Evolutionary conservation across 106 monocot genomes (phyloP).

Genomic region (Dioscorea dumetorum): DNA sequence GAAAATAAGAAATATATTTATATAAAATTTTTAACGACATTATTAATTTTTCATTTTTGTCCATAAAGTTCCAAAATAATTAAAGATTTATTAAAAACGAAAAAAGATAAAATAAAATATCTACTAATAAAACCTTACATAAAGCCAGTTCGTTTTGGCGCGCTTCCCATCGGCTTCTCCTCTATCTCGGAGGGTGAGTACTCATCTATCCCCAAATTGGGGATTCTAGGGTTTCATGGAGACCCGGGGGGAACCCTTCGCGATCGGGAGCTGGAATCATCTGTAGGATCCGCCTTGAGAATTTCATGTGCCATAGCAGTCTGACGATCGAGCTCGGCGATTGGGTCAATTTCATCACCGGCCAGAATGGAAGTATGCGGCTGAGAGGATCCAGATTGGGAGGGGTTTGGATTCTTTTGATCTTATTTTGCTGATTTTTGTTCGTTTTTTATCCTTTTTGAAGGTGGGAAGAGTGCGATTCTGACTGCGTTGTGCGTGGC

Average conservation of each 20-base stretch:
- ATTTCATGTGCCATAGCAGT: conserved; percentile 94
- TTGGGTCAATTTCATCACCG: conserved; percentile 95
- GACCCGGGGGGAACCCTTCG: conserved; percentile 2
- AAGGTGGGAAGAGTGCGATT: conserved; percentile 96
- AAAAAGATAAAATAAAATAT: no score
- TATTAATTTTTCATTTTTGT: no score
- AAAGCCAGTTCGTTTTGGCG: not conserved
- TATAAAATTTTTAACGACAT: no score
- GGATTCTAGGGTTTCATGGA: conserved; percentile 23
- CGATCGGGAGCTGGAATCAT: conserved; percentile 58
- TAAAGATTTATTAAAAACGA: no score
- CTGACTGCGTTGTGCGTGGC: conserved; percentile 87
- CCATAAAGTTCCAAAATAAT: no score
- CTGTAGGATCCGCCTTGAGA: conserved; percentile 76
- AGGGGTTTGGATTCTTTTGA: not conserved
- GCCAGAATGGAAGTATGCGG: conserved; percentile 86
- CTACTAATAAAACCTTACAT: not conserved
- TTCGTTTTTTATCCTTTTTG: not conserved
- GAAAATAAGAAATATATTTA: no score
- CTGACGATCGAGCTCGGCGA: conserved; percentile 74
- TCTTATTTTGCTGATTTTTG: not conserved
- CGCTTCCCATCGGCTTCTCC: not conserved
- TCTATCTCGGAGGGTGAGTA: not conserved
- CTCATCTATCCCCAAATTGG: conserved; percentile 5
- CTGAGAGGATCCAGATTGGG: not conserved